phyloP scores from a whole-genome alignment of 805 yeast species.

The Jamesozyma spencerorum region DNA sequence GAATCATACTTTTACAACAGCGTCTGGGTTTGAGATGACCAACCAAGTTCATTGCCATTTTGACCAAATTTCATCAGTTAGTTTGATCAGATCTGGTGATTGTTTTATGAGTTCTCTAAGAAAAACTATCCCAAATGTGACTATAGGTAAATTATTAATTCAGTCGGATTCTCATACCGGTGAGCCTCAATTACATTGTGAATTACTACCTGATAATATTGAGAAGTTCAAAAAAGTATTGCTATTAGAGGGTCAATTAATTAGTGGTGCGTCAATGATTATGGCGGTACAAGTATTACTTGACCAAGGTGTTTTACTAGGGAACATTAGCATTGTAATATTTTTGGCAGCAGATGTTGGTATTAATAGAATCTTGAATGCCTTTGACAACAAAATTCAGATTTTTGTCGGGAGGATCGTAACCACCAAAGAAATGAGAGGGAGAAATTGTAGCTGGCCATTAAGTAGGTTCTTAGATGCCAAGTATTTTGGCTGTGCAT shows the following conservation, averaged over 20 bases:
- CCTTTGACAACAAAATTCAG: constrained; percentile 55
- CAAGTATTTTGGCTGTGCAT: constrained; percentile 56
- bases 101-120: constrained; percentile 76
- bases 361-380: constrained; percentile 58
- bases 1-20: constrained; percentile 34
- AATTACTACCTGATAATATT: constrained; percentile 48
- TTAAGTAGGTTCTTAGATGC: constrained; percentile 63
- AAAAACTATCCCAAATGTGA: constrained; percentile 66
- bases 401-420: constrained; percentile 64
- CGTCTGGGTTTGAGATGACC: constrained; percentile 27
- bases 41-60: constrained; percentile 26
- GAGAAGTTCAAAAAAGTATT: constrained; percentile 38
- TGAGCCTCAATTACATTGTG: constrained; percentile 87
- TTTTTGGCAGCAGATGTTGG: constrained; percentile 77
- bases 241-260: constrained; percentile 77
- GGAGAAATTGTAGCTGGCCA: constrained; percentile 44
- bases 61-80: constrained; percentile 58
- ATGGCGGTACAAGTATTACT: constrained; percentile 86
- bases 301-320: constrained; percentile 63
- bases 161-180: constrained; percentile 86
- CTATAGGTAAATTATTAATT: constrained; percentile 74
- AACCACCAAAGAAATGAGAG: constrained; percentile 36
- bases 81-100: constrained; percentile 84
- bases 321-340: constrained; percentile 57
- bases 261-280: constrained; percentile 87